Evolutionary conservation across 2,329 filamentous ascomycete species (phyloP), one percentile per base, ranked within the genome.

Genomic region (Pseudogymnoascus sp.): DNA sequence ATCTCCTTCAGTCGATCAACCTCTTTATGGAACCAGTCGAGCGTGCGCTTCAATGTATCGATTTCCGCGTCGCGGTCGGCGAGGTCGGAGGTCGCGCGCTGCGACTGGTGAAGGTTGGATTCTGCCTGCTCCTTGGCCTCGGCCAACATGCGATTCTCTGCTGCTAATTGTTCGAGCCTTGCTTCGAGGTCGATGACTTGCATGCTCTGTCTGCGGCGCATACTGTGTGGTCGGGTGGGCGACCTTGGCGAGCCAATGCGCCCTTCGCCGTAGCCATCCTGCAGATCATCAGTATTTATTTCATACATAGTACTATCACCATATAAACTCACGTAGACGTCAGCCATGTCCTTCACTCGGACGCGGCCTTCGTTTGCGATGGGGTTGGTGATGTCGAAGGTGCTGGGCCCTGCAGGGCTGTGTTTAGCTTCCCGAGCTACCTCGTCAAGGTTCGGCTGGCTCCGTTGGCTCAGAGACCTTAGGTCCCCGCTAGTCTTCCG

Each of bases 191-290:
- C 93, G 66, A 98, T 87, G 63, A 93, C 87, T 79, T 98, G 93
- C 88, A 98, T 93, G 82, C 93, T 98, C 78, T 96, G 95, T 74
- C 93, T 90, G 75, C 93, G 93, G 71, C 93, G 93, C 85, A 99
- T 90, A 81, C 92, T 97, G 74, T 93, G 92, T 71, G 95, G 93
- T 77, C 93, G 88, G 70, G 92, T 96, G 63, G 95, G 95, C 72
- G 95, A 98, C 73, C 90, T 87, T 73, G 93, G 92, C 75, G 92
- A 96, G 75, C 88, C 88, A 74, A 90, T 84, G 74, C 85, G 90
- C 77, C 90, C 91, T 79, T 96, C 92, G 79, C 93, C 93, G 81
- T 87, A 93, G 79, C 92, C 93, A 85, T 96, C 92, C 93, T 97
- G 80, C 63, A 19, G 3, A 57, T 41, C 39, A 51, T 64, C 63